Evolutionary conservation across 2,329 filamentous ascomycete species (phyloP).

Genomic region (Colletotrichum trifolii): DNA sequence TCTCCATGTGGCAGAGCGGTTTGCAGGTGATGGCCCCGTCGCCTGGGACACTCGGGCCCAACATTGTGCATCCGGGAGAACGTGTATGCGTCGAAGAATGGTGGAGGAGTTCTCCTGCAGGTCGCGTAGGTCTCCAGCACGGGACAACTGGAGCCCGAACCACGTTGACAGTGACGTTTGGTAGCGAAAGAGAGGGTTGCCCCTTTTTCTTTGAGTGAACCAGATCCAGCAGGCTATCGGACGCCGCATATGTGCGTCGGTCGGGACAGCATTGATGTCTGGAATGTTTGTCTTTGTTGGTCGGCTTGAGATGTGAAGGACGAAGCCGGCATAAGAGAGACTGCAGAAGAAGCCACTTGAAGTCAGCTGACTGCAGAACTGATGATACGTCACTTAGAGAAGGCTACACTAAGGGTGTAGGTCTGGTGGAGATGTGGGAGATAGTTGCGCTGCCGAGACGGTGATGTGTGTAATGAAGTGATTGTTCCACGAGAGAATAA

Average conservation of each 20-base stretch:
- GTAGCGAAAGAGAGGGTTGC: conserved; percentile 8
- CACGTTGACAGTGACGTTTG: not conserved
- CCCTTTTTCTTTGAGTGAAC: conserved; percentile 8
- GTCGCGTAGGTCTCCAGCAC: not conserved
- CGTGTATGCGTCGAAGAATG: conserved; percentile 16
- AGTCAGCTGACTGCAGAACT: too few species aligned
- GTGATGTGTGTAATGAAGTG: not conserved
- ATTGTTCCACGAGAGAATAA: not conserved
- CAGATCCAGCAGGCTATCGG: conserved; percentile 9
- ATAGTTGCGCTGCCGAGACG: too few species aligned
- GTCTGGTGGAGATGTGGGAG: too few species aligned
- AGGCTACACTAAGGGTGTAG: too few species aligned
- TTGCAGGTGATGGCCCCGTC: conserved; percentile 25
- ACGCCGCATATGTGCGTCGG: conserved; percentile 1
- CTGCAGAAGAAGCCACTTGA: not conserved
- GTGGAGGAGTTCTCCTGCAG: conserved; percentile 1
- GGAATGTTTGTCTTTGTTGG: conserved; percentile 22
- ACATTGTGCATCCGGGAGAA: conserved; percentile 15
- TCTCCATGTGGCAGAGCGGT: conserved; percentile 23
- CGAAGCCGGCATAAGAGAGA: not conserved
- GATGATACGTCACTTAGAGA: too few species aligned
- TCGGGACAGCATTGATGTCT: conserved; percentile 18
- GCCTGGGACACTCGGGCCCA: conserved; percentile 12
- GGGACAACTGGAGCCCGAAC: not conserved
- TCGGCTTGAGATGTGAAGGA: conserved; percentile 7